Base-by-base conservation (phyloP, 1,284 basidiomycete genomes). In the Abortiporus biennis region DNA sequence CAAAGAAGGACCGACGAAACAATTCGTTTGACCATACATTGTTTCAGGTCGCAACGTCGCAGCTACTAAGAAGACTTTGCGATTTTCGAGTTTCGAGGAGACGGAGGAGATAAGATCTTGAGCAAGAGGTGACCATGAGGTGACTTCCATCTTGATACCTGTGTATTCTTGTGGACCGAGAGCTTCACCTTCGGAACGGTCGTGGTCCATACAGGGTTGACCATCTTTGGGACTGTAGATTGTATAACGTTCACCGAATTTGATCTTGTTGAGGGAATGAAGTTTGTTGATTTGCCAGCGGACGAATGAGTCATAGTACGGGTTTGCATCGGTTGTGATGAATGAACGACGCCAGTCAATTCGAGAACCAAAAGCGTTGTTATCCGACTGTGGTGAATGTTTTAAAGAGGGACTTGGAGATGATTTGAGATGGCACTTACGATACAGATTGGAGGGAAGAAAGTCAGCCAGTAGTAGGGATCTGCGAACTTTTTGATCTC, bases 191-290 rank as follows among this genome's bases (percentile, higher is more conserved):
- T 92, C 92, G 44, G 83, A 79, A 49, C 96, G 89, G 64, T 99
- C 96, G 70, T 99, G 96, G 68, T 99, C 96, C 96, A 99, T 99
- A 63, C 96, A 99, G 1, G 96, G 95, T 62, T 99, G 96, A 6
- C 92, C 93, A 57, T 99, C 96, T 65, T 98, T 98, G n/a, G 92
- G 92, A 54, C 91, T 95, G 74, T 96, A 99, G 61, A 99, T 92
- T 31, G 96, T 99, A 67, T 98, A 96, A 35, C 96, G 85, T 69
- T 98, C 91, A 40, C 96, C 96, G 59, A 98, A 99, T 69, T 96
- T 95, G 72, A 97, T 90, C 65, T 92, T 92, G 27, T 86, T 83
- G 42, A 91, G 71, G 34, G 71, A 72, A 66, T 90, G 78, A 11
- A 99, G 77, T 64, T 92, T 93, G 74, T 95, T 98, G 66, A 93